Percentiles rank a stretch among this genome's conserved stretches.
Evolutionary conservation across 371 early-diverging fungal species (phyloP).

Genomic region (Apophysomyces trapeziformis): DNA sequence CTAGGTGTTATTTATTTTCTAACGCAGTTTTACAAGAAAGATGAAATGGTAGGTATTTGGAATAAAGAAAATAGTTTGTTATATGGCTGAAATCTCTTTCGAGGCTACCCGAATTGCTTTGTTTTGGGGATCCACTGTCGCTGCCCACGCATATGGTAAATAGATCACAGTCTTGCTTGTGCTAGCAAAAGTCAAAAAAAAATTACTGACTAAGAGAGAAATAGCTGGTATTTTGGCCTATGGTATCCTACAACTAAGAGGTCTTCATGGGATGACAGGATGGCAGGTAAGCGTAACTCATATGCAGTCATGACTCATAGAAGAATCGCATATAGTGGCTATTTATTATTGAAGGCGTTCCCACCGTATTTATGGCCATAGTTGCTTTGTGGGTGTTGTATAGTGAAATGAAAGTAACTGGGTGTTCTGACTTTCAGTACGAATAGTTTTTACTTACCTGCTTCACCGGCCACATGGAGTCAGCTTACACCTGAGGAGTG

Average conservation of each 20-base stretch:
- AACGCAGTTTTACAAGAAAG: slow-evolving; percentile 50
- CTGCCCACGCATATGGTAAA: slow-evolving; percentile 52
- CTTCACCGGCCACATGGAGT: slow-evolving; percentile 43
- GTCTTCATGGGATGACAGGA: slow-evolving; percentile 39
- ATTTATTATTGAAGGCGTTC: slow-evolving; percentile 56
- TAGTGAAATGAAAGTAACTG: neutral
- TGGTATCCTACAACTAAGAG: slow-evolving; percentile 46
- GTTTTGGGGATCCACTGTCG: slow-evolving; percentile 52
- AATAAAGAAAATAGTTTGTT: neutral
- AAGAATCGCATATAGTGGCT: slow-evolving; percentile 32
- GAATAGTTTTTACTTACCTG: slow-evolving; percentile 39
- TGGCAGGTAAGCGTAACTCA: slow-evolving; percentile 35
- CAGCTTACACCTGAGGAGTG: slow-evolving; percentile 37
- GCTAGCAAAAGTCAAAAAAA: too few relatives aligned
- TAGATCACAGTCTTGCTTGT: too few relatives aligned
- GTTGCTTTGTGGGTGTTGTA: slow-evolving; percentile 36
- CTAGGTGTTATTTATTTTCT: slow-evolving; percentile 44
- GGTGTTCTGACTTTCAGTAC: neutral
- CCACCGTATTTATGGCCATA: slow-evolving; percentile 42
- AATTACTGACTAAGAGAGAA: too few relatives aligned
- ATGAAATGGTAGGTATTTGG: slow-evolving; percentile 36
- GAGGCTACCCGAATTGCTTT: slow-evolving; percentile 53
- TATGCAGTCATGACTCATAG: neutral
- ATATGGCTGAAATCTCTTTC: neutral
- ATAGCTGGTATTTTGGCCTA: slow-evolving; percentile 54